Base-by-base conservation (phyloP, 495 filamentous ascomycete genomes). In the Glutinoglossum americanum region DNA sequence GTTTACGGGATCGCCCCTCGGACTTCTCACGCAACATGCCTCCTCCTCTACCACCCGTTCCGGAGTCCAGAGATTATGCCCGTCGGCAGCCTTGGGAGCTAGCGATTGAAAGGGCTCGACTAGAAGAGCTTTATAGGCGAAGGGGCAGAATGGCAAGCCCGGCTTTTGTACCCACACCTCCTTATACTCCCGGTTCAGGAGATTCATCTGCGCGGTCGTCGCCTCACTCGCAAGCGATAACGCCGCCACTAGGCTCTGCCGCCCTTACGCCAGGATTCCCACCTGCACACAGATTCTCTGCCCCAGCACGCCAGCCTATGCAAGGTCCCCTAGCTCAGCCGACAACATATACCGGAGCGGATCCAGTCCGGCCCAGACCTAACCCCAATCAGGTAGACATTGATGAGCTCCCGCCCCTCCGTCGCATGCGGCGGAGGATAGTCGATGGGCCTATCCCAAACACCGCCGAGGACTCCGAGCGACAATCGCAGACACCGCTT, bases 31-130 rank as follows among this genome's bases (percentile, higher is more conserved):
- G n/a, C n/a, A 49, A 15, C 48, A 59, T 44, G 62, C 60, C 47
- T 57, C 56, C 58, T 63, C 67, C 60, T 61, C 60, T 68, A 51
- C 69, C 68, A 6, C 67, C 68, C 2, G 69, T 66, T 9, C 69
- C 69, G 10, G 69, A 71, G 45, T 61, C 69, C 21, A 62, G 65
- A 57, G 66, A 69, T 56, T 65, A 63, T 48, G 32, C 63, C 57
- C 57, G 61, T 37, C 56, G 56, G 17, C 41, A 19, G 28, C 54
- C 35, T n/a, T 47, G 54, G 30, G 35, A 56, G 25, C 49, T 21
- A 6, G 9, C 26, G 1, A 53, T 53, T 1, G 49, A 53, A 25
- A 53, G 49, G 15, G 35, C 56, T 56, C 3, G 49, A 19, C 28
- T 53, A 10, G 49, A 53, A 13, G 49, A 53, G 23, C 49, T 53